A percentile compares a stretch with the other conserved stretches of the same genome.
Conservation (phyloP, 179 eudicot genomes). For the Carnegiea gigantea region DNA sequence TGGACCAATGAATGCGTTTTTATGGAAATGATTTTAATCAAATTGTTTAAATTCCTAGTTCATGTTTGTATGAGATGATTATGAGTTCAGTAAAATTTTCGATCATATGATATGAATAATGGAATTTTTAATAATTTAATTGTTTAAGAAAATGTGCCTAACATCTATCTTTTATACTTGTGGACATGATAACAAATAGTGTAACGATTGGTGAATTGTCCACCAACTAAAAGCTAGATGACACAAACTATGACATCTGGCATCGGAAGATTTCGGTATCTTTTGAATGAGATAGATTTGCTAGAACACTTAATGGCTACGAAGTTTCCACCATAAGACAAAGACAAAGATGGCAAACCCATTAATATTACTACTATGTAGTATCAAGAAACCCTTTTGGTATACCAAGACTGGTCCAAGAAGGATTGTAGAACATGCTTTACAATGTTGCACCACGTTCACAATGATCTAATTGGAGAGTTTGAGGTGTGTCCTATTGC, state of each 20-base stretch:
- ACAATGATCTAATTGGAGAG: neutral
- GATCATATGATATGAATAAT: too few species aligned
- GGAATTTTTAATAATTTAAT: too few species aligned
- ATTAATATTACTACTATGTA: too few species aligned
- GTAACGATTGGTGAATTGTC: neutral
- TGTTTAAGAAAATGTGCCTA: neutral
- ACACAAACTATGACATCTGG: neutral
- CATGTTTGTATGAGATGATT: too few species aligned
- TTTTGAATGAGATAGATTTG: neutral
- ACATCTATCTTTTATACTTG: too few species aligned
- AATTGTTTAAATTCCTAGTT: too few species aligned
- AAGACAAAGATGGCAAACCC: too few species aligned
- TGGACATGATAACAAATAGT: neutral
- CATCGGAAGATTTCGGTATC: neutral
- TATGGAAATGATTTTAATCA: neutral
- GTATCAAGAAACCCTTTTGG: neutral
- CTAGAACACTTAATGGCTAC: neutral
- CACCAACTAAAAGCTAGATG: too few species aligned
- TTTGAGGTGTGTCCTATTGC: neutral
- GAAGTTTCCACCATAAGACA: rapidly evolving
- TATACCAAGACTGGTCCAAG: neutral
- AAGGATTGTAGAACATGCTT: neutral
- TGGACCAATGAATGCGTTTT: neutral
- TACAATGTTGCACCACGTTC: neutral
- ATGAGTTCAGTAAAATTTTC: too few species aligned